These are phyloP conservation scores for Zymoseptoria tritici DNA, from an alignment of 2,329 filamentous ascomycete genomes.

Conservation along the genomic window DNA sequence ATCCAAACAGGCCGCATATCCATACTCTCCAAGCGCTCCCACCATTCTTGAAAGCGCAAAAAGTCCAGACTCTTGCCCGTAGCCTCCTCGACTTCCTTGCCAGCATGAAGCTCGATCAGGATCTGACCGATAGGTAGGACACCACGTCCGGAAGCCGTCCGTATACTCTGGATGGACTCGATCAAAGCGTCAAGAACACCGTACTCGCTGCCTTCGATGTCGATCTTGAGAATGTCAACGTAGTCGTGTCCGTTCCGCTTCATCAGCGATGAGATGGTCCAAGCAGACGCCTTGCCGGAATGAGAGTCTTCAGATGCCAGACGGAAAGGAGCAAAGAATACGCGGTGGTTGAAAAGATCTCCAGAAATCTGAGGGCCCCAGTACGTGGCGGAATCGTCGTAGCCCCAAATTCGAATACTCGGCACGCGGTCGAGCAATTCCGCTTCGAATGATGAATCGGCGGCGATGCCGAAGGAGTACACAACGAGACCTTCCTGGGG, in stretches of 20 bases:
- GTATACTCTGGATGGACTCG: neutral
- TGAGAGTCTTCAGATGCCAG: constrained; percentile 17
- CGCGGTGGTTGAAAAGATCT: constrained; percentile 10
- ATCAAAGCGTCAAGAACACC: constrained; percentile 7
- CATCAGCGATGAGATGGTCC: neutral
- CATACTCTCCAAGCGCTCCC: constrained; percentile 1
- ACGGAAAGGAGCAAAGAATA: constrained; percentile 27
- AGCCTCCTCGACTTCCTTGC: neutral
- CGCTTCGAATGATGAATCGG: constrained; percentile 36
- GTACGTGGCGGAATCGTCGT: constrained; percentile 31
- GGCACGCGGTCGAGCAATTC: constrained; percentile 27
- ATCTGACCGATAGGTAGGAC: constrained; percentile 1
- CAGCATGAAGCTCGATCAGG: constrained; percentile 1
- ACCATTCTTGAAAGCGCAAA: constrained; percentile 1
- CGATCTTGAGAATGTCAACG: constrained; percentile 38
- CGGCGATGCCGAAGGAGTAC: constrained; percentile 35
- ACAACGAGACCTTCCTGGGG: constrained; percentile 23
- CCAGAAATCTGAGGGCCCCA: constrained; percentile 5
- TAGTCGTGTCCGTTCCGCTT: constrained; percentile 25
- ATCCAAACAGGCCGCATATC: constrained; percentile 3
- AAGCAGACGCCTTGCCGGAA: neutral
- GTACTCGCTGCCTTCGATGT: constrained; percentile 35
- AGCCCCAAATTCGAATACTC: constrained; percentile 30
- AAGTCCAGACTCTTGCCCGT: neutral
- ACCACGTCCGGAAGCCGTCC: neutral